These are phyloP conservation scores for Phytophthora brassicae DNA, from an alignment of 352 stramenopile genomes.

Conservation along the genomic window DNA sequence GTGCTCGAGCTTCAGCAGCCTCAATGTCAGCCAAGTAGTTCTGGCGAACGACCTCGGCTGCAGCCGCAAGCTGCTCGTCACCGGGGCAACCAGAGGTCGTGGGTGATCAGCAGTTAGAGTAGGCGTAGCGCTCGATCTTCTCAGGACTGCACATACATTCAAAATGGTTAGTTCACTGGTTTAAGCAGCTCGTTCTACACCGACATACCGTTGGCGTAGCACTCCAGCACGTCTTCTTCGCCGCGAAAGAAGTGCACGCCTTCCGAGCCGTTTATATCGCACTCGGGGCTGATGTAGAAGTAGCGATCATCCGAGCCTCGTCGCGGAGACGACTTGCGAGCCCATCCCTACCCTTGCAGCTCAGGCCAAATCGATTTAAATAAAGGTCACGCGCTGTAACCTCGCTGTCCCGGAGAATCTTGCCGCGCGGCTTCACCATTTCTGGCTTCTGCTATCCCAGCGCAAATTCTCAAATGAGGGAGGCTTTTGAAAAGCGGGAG, in stretches of 20 bases:
- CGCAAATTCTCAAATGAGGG: slow-evolving; percentile 13
- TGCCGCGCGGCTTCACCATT: background rate
- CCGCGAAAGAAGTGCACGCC: slow-evolving; percentile 3
- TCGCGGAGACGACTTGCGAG: background rate
- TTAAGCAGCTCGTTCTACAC: too few relatives aligned
- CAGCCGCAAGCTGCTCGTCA: slow-evolving; percentile 5
- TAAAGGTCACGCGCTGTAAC: background rate
- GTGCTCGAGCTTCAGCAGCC: background rate
- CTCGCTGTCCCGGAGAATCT: background rate
- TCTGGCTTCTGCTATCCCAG: background rate
- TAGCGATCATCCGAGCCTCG: slow-evolving; percentile 7
- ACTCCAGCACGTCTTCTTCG: slow-evolving; percentile 10
- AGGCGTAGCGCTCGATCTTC: too few relatives aligned
- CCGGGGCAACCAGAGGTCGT: background rate
- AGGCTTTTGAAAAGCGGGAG: slow-evolving; percentile 1
- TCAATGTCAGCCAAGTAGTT: slow-evolving; percentile 3
- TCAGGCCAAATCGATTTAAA: slow-evolving; percentile 10
- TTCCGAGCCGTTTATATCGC: background rate
- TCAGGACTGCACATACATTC: too few relatives aligned
- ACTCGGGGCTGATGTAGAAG: background rate
- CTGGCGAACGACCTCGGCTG: background rate
- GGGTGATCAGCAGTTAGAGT: too few relatives aligned
- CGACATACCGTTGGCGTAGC: slow-evolving; percentile 8
- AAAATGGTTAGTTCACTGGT: too few relatives aligned
- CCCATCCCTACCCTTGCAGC: slow-evolving; percentile 1